Conservation (phyloP, 2,329 filamentous ascomycete species). For the Aspergillus piperis region DNA sequence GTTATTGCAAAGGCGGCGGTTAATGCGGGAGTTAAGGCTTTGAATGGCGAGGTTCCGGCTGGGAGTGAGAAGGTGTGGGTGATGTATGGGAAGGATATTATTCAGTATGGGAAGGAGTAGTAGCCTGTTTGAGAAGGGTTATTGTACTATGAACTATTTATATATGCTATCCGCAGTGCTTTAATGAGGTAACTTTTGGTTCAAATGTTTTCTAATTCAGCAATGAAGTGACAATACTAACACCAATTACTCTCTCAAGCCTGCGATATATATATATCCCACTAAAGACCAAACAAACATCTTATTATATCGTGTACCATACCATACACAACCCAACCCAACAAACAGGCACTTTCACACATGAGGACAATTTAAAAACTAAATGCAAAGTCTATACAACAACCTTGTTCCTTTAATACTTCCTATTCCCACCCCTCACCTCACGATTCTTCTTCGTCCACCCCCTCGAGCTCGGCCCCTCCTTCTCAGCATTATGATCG, state of each 20-base stretch:
- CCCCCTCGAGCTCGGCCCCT: conserved; percentile 42
- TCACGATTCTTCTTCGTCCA: conserved; percentile 37
- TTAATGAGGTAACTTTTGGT: too few species aligned
- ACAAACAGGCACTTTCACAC: not conserved
- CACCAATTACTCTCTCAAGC: too few species aligned
- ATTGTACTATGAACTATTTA: not conserved
- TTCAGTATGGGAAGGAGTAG: conserved; percentile 29
- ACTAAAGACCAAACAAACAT: too few species aligned
- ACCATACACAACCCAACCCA: not conserved
- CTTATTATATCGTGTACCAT: not conserved
- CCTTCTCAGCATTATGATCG: conserved; percentile 40
- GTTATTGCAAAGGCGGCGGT: conserved; percentile 59
- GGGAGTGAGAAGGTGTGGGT: conserved; percentile 45
- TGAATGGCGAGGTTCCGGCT: conserved; percentile 42
- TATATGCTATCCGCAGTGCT: not conserved
- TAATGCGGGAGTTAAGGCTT: conserved; percentile 41
- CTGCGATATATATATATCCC: too few species aligned
- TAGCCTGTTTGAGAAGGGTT: not conserved
- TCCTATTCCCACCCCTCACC: conserved; percentile 15
- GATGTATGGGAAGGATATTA: conserved; percentile 41
- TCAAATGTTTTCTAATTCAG: too few species aligned
- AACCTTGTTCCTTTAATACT: not conserved
- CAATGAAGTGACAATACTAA: too few species aligned
- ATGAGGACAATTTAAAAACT: not conserved
- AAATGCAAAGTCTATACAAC: not conserved